Conservation (phyloP, 371 early-diverging fungal genomes). For the Mucor plumbeus region DNA sequence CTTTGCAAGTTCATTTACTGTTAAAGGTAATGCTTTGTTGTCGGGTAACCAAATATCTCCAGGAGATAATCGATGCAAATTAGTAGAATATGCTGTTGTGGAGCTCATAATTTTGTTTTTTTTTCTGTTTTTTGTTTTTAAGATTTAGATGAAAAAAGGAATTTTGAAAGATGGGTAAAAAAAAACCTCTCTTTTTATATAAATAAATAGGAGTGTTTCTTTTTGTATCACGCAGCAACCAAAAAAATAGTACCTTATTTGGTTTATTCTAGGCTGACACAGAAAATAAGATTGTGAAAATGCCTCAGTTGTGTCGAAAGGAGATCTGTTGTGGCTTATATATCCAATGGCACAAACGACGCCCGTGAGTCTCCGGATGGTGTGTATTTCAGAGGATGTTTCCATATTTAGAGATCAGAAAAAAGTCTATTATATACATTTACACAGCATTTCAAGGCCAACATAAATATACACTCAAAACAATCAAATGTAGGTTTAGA, state of each 20-base stretch:
- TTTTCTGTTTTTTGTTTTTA: background rate
- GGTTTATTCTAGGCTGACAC: constrained; percentile 20
- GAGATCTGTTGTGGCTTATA: constrained; percentile 26
- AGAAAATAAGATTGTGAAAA: constrained; percentile 20
- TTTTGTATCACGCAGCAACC: constrained; percentile 13
- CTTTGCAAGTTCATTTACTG: constrained; percentile 28
- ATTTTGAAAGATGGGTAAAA: constrained; percentile 1
- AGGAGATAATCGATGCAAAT: constrained; percentile 29
- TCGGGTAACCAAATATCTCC: constrained; percentile 35
- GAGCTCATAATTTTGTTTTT: constrained; percentile 1
- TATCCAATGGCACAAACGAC: constrained; percentile 35
- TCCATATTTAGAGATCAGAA: background rate
- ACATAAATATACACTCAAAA: background rate
- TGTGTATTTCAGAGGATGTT: constrained; percentile 1
- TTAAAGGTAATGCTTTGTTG: constrained; percentile 21
- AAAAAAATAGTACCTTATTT: constrained; percentile 15
- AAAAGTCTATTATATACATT: constrained; percentile 9
- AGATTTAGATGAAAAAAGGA: background rate
- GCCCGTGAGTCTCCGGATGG: constrained; percentile 14
- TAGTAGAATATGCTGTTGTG: constrained; percentile 19
- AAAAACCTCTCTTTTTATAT: constrained; percentile 5
- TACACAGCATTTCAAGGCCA: background rate
- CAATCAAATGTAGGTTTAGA: background rate
- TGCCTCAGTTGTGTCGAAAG: constrained; percentile 24
- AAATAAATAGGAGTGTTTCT: constrained; percentile 3